Evolutionary conservation across 495 filamentous ascomycete species (phyloP), one percentile per base, ranked within the genome.

Genomic region (Hypoxylon fuscum): DNA sequence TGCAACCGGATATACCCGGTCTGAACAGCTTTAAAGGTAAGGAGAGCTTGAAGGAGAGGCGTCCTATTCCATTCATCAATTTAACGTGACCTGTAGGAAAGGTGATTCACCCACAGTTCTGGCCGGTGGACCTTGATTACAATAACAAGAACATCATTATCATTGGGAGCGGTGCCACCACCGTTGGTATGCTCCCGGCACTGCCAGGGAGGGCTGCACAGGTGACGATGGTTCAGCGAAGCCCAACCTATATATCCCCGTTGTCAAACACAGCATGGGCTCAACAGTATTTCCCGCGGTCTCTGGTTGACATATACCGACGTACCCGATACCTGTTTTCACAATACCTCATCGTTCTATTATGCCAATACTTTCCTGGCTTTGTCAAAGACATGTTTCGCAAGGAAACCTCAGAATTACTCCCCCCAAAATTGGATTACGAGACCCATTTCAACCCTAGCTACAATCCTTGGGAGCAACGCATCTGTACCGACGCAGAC

Each of bases 391-490:
- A 75, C 53, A 37, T 83, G 25, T 57, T 89, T 4, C 67, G 68
- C 15, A 54, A 64, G 6, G 62, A 53, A 10, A 78, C 77, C 1
- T 60, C 69, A 17, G 55, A 69, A 14, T 74, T 81, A 17, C 76
- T 89, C 4, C 84, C 85, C 2, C 53, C 52, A 1, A 70, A 75
- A 46, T 68, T 88, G 21, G 73, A 79, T 2, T 56, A 76, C 18
- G 82, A 87, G 32, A 83, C 85, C 0, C 81, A 88, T 62, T 90
- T 89, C 76, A 79, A 78, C 5, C 87, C 87, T 0, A 58, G 58
- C 12, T 89, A 90, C 61, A 85, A 86, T 59, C 87, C 87, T 1
- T 89, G 85, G 84, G 85, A 89, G 17, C 87, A 89, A 66, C 80
- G 87, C 0, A 63, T 89, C 4, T 89, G 87, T 55, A 64, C 85